Conservation (phyloP, 108 stramenopile genomes). For the Aurantiochytrium sp. region DNA sequence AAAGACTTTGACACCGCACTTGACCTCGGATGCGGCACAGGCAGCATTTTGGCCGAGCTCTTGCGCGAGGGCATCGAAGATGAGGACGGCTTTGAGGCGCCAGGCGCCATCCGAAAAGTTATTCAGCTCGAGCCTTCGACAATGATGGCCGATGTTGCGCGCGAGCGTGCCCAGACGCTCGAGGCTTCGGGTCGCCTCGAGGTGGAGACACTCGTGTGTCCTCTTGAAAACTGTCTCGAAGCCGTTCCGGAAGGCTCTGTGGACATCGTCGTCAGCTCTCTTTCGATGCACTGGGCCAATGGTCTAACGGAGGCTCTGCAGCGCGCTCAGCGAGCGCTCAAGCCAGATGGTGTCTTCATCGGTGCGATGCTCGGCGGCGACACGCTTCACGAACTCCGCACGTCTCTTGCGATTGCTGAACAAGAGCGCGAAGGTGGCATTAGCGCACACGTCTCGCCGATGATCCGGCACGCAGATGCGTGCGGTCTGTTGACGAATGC, state of each 20-base stretch:
- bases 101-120: not conserved
- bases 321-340: constrained; percentile 69
- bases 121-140: not conserved
- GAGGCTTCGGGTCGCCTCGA: not conserved
- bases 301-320: constrained; percentile 69
- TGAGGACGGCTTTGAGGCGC: not conserved
- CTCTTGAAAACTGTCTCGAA: not conserved
- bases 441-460: constrained; percentile 80
- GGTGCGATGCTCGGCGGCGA: constrained; percentile 86
- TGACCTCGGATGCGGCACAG: not conserved
- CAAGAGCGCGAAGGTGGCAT: constrained; percentile 66
- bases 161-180: not conserved
- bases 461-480: constrained; percentile 79
- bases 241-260: constrained; percentile 75
- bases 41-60: not conserved
- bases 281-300: constrained; percentile 88
- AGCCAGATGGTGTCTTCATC: constrained; percentile 93
- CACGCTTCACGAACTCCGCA: constrained; percentile 80
- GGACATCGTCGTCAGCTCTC: constrained; percentile 79
- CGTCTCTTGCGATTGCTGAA: constrained; percentile 73
- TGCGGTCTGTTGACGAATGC: constrained; percentile 71
- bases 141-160: not conserved
- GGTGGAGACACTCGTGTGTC: not conserved
- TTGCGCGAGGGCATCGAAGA: not conserved
- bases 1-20: not conserved